Conservation (phyloP, 1,284 basidiomycete species). For the Moesziomyces sp. region DNA sequence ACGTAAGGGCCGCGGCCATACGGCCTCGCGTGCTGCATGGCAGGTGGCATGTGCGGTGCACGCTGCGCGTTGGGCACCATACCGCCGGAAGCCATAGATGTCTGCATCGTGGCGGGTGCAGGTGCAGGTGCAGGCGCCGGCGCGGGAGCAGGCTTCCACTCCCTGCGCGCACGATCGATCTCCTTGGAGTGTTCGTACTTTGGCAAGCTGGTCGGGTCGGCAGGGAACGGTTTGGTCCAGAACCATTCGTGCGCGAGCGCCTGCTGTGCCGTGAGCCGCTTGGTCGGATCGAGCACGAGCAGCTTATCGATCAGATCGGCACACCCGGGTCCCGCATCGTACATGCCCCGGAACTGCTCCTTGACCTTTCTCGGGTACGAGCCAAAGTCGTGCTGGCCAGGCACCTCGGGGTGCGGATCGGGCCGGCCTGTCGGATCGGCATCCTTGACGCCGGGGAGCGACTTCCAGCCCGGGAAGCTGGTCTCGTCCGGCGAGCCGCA, state of each 20-base stretch:
- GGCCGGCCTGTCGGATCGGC: conserved; percentile 60
- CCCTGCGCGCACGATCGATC: conserved; percentile 56
- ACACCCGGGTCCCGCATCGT: conserved; percentile 51
- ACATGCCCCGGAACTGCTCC: conserved; percentile 45
- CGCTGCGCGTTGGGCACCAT: neutral
- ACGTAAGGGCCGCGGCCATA: neutral
- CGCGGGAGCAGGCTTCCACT: conserved; percentile 34
- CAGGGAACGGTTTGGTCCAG: conserved; percentile 62
- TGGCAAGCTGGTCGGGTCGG: conserved; percentile 62
- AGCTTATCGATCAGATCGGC: conserved; percentile 64
- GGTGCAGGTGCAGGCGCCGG: conserved; percentile 11
- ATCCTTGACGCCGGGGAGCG: conserved; percentile 66
- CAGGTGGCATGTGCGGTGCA: conserved; percentile 1
- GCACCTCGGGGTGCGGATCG: conserved; percentile 48
- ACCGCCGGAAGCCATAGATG: neutral
- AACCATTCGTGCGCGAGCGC: conserved; percentile 66
- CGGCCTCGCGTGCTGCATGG: conserved; percentile 6
- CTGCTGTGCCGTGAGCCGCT: conserved; percentile 59
- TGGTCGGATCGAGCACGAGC: conserved; percentile 61
- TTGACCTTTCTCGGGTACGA: conserved; percentile 43
- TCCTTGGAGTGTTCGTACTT: conserved; percentile 65
- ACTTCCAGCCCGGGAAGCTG: conserved; percentile 80
- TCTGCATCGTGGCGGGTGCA: neutral
- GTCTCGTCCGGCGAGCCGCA: conserved; percentile 85
- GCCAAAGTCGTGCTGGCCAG: conserved; percentile 60